Conservation (phyloP, 192 early-diverging fungal species). For the Entomortierella beljakovae region DNA sequence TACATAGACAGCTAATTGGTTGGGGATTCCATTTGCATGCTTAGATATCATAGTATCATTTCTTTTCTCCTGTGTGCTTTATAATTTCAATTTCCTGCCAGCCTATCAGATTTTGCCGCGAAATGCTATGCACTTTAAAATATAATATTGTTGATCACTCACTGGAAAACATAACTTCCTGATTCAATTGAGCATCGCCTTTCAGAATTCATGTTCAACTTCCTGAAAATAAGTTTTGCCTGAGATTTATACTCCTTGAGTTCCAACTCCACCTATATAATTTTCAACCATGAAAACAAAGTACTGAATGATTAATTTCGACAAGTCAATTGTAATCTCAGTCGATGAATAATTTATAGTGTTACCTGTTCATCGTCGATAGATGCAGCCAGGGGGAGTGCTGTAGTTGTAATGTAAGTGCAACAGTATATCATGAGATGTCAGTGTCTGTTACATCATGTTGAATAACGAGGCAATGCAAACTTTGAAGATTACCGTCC, state of each 20-base stretch:
- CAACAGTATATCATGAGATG: neutral
- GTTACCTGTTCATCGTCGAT: constrained; percentile 94
- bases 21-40: neutral
- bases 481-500: constrained; percentile 66
- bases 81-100: constrained; percentile 2
- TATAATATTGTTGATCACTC: constrained; percentile 29
- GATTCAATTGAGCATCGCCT: constrained; percentile 95
- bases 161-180: constrained; percentile 91
- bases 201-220: constrained; percentile 87
- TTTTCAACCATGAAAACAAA: neutral
- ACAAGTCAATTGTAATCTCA: neutral
- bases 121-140: constrained; percentile 3
- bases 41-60: neutral
- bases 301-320: neutral
- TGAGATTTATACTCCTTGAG: constrained; percentile 94
- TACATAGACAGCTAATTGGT: neutral
- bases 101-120: constrained; percentile 52
- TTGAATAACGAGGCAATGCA: too few species aligned
- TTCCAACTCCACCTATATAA: constrained; percentile 74
- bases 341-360: neutral
- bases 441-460: neutral
- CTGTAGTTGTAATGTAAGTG: constrained; percentile 13
- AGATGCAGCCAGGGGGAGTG: constrained; percentile 92
- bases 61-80: neutral
- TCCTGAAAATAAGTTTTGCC: constrained; percentile 93